A percentile compares a stretch with the other conserved stretches of the same genome.
Conservation (phyloP, 1,139 yeast species). For the Hyphopichia pseudoburtonii region DNA sequence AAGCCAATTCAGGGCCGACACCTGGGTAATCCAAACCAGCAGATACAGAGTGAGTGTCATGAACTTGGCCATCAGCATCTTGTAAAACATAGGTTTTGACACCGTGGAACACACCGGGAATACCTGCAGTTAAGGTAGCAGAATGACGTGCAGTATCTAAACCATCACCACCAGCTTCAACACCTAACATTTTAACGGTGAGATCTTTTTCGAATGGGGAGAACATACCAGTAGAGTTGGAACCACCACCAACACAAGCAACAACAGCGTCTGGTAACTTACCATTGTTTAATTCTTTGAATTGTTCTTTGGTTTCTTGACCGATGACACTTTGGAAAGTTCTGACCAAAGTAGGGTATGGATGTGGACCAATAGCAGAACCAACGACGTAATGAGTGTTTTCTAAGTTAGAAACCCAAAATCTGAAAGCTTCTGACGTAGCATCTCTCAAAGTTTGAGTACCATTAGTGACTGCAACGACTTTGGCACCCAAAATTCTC, state of each 20-base stretch:
- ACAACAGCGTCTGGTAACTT: constrained; percentile 89
- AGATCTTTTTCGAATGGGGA: constrained; percentile 85
- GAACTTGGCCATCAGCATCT: constrained; percentile 90
- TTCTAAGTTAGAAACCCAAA: constrained; percentile 86
- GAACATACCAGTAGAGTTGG: constrained; percentile 94
- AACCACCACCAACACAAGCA: constrained; percentile 99
- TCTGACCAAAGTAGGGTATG: constrained; percentile 95
- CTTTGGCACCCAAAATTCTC: constrained; percentile 94
- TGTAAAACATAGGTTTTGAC: constrained; percentile 92
- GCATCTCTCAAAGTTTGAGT: constrained; percentile 96
- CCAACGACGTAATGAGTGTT: constrained; percentile 95
- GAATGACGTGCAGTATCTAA: constrained; percentile 82
- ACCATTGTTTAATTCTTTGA: constrained; percentile 72
- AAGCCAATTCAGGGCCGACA: constrained; percentile 97
- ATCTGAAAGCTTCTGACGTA: constrained; percentile 93
- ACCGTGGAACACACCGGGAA: constrained; percentile 98
- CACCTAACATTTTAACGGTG: constrained; percentile 81
- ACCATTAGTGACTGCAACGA: constrained; percentile 90
- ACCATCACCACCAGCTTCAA: constrained; percentile 99
- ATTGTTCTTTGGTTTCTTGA: constrained; percentile 88
- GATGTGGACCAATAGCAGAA: constrained; percentile 99
- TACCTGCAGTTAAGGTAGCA: constrained; percentile 90
- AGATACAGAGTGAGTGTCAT: constrained; percentile 95
- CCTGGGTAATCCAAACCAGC: constrained; percentile 99
- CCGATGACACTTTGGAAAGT: constrained; percentile 99